phyloP scores from a whole-genome alignment of 768 basidiomycete species.

The Collybia mongolica region DNA sequence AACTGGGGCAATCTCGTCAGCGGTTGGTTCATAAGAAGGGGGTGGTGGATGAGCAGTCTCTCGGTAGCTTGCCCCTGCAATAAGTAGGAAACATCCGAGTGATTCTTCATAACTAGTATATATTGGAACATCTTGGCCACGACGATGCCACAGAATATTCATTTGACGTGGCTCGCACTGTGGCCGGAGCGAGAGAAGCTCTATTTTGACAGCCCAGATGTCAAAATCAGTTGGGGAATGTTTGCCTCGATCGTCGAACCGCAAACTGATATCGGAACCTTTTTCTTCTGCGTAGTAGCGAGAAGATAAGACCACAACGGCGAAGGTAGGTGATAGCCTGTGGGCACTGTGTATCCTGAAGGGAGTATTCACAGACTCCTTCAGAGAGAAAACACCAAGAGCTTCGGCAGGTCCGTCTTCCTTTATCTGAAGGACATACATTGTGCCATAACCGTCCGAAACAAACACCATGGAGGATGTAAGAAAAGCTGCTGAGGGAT shows the following conservation, averaged over 20 bases:
- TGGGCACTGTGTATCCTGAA: slow-evolving; percentile 31
- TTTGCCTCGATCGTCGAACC: slow-evolving; percentile 19
- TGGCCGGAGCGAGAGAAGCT: slow-evolving; percentile 35
- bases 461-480: slow-evolving; percentile 48
- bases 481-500: slow-evolving; percentile 68
- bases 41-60: slow-evolving; percentile 29
- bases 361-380: slow-evolving; percentile 34
- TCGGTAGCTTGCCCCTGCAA: slow-evolving; percentile 59
- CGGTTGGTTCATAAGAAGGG: slow-evolving; percentile 51
- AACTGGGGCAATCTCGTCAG: slow-evolving; percentile 68
- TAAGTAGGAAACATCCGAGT: slow-evolving; percentile 48
- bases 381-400: slow-evolving; percentile 53
- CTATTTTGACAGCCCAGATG: slow-evolving; percentile 59
- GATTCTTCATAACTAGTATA: slow-evolving; percentile 47
- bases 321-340: slow-evolving; percentile 33
- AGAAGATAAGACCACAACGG: slow-evolving; percentile 58
- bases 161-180: slow-evolving; percentile 33
- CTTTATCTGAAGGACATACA: slow-evolving; percentile 58
- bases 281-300: slow-evolving; percentile 34
- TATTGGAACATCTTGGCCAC: slow-evolving; percentile 70
- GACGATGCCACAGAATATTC: slow-evolving; percentile 66
- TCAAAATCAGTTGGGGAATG: slow-evolving; percentile 50
- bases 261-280: slow-evolving; percentile 14
- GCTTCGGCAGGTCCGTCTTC: slow-evolving; percentile 37
- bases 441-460: slow-evolving; percentile 67